Percentiles rank a stretch among this genome's conserved stretches.
These are phyloP conservation scores for Chaetomidium leptoderma DNA, from an alignment of 495 filamentous ascomycete genomes.

Conservation along the genomic window DNA sequence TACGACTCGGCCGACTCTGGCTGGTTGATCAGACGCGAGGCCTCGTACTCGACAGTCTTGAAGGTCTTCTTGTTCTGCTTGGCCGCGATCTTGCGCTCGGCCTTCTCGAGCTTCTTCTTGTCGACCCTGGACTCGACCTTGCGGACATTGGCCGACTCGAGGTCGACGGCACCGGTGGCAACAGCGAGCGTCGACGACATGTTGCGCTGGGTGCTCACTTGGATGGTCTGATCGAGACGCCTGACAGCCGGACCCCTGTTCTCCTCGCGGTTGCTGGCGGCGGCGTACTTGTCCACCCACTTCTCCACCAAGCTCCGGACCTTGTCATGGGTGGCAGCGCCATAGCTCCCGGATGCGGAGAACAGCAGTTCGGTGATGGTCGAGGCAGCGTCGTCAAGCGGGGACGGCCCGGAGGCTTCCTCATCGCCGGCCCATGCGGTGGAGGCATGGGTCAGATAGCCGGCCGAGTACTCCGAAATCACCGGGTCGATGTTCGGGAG, in stretches of 20 bases:
- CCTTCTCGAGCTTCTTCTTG: constrained; percentile 98
- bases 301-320: constrained; percentile 84
- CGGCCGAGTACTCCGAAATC: constrained; percentile 87
- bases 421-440: constrained; percentile 74
- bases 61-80: constrained; percentile 98
- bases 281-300: constrained; percentile 77
- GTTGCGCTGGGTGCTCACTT: constrained; percentile 88
- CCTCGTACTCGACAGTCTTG: constrained; percentile 97
- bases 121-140: constrained; percentile 98
- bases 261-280: constrained; percentile 56
- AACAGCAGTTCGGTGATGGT: constrained; percentile 80
- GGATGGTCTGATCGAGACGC: constrained; percentile 89
- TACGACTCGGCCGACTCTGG: constrained; percentile 85
- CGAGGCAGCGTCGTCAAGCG: constrained; percentile 76
- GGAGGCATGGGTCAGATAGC: constrained; percentile 90
- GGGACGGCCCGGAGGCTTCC: constrained; percentile 62
- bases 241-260: constrained; percentile 69
- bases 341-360: constrained; percentile 78
- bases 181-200: constrained; percentile 93
- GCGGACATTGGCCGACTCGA: constrained; percentile 84
- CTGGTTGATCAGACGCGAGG: constrained; percentile 81
- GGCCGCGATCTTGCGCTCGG: constrained; percentile 92
- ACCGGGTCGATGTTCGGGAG: constrained; percentile 87
- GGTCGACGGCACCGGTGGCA: constrained; percentile 75
- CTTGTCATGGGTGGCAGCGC: constrained; percentile 63